phyloP scores from a whole-genome alignment of 441 rosid species.

The Corymbia calophylla region DNA sequence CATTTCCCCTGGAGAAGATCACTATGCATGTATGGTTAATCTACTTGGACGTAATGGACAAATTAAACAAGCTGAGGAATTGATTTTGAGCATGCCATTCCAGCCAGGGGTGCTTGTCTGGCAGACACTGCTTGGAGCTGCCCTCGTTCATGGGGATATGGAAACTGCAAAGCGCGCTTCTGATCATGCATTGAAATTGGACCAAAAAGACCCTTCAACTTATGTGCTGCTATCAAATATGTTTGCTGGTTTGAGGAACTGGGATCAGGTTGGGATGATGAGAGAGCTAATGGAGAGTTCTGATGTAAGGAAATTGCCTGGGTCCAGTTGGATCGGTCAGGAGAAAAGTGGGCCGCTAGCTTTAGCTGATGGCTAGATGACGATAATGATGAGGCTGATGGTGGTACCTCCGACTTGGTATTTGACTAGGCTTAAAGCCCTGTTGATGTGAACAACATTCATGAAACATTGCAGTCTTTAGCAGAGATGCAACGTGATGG shows the following conservation, averaged over 20 bases:
- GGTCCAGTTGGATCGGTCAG: slow-evolving; percentile 41
- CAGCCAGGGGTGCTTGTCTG: slow-evolving; percentile 40
- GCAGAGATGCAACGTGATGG: background rate
- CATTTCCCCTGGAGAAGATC: slow-evolving; percentile 41
- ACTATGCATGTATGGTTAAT: slow-evolving; percentile 45
- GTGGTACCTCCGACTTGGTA: background rate
- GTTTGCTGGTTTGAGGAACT: slow-evolving; percentile 39
- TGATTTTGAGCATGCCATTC: slow-evolving; percentile 33
- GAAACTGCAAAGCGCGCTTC: slow-evolving; percentile 40
- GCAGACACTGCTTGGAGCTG: slow-evolving; percentile 46
- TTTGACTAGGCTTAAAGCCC: background rate
- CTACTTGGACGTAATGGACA: slow-evolving; percentile 38
- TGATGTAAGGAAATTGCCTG: slow-evolving; percentile 46
- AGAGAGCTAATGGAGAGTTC: slow-evolving; percentile 33
- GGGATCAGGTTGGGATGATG: slow-evolving; percentile 34
- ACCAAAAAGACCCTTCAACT: slow-evolving; percentile 29
- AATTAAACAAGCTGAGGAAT: slow-evolving; percentile 40
- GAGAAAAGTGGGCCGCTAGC: background rate
- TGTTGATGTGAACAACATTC: background rate
- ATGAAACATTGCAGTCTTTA: background rate
- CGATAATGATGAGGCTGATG: background rate
- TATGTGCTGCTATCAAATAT: slow-evolving; percentile 41
- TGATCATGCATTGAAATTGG: slow-evolving; percentile 21
- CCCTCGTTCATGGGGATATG: slow-evolving; percentile 39
- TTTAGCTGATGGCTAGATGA: background rate